Evolutionary conservation across 495 filamentous ascomycete species (phyloP).

Genomic region (Aspergillus bridgeri): DNA sequence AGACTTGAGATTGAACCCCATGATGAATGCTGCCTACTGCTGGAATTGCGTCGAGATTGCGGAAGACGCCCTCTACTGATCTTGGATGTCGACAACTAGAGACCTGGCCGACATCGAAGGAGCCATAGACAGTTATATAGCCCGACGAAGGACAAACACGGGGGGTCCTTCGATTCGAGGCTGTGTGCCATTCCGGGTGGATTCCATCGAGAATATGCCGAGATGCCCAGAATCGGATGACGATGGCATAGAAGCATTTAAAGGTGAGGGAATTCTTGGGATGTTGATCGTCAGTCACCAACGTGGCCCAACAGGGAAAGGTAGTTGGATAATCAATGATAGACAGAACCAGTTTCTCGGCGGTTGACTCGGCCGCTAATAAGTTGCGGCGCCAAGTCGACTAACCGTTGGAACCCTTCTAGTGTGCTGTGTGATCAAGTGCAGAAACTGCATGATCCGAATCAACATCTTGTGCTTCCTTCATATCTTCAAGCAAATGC

Average conservation of each 20-base stretch:
- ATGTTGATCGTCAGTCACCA: not conserved
- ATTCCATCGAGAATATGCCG: not conserved
- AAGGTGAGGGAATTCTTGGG: not conserved
- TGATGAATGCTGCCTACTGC: conserved; percentile 7
- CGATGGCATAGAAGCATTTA: not conserved
- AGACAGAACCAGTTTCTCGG: not conserved
- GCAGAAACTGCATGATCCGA: not conserved
- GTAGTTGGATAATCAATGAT: not conserved
- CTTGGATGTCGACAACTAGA: not conserved
- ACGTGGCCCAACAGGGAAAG: not conserved
- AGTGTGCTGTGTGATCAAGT: not conserved
- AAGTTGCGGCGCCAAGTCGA: not conserved
- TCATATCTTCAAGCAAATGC: too few relatives aligned
- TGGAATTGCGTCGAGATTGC: not conserved
- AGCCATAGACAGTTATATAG: not conserved
- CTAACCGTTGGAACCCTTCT: not conserved
- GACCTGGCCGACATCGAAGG: not conserved
- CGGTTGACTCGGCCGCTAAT: not conserved
- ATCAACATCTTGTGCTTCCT: too few relatives aligned
- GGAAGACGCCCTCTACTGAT: not conserved
- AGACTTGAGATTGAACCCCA: conserved; percentile 18
- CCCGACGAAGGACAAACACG: not conserved
- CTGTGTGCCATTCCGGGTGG: not conserved
- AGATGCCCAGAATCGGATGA: not conserved
- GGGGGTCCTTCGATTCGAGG: not conserved